phyloP scores from a whole-genome alignment of 2,329 filamentous ascomycete species.

The Penicillium sp. region DNA sequence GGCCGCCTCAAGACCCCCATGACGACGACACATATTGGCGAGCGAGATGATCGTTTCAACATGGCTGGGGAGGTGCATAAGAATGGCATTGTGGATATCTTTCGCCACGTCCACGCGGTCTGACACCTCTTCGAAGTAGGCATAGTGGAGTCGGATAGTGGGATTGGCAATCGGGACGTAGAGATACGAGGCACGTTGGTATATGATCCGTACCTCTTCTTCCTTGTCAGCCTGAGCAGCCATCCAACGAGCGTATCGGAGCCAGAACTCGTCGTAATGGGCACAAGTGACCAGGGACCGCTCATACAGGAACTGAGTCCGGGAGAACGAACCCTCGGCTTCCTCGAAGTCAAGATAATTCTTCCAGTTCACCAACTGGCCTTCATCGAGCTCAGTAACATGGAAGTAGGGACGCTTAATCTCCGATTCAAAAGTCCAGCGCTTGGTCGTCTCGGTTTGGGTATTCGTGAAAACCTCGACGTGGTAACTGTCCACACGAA shows the following conservation, averaged over 20 bases:
- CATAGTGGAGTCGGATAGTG: slow-evolving; percentile 82
- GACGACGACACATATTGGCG: slow-evolving; percentile 81
- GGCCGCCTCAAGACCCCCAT: slow-evolving; percentile 78
- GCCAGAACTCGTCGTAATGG: slow-evolving; percentile 97
- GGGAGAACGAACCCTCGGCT: slow-evolving; percentile 70
- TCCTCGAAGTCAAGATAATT: slow-evolving; percentile 98
- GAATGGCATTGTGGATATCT: slow-evolving; percentile 79
- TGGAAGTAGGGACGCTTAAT: slow-evolving; percentile 97
- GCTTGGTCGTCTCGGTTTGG: slow-evolving; percentile 83
- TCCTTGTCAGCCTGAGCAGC: slow-evolving; percentile 73
- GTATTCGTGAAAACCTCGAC: slow-evolving; percentile 78
- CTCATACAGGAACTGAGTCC: slow-evolving; percentile 85
- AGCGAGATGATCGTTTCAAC: slow-evolving; percentile 85
- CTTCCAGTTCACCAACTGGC: slow-evolving; percentile 84
- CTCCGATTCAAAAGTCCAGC: slow-evolving; percentile 92
- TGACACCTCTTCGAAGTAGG: slow-evolving; percentile 87
- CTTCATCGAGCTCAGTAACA: slow-evolving; percentile 84
- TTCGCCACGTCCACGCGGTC: slow-evolving; percentile 74
- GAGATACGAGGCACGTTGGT: slow-evolving; percentile 78
- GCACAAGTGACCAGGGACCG: slow-evolving; percentile 89
- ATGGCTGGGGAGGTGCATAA: slow-evolving; percentile 74
- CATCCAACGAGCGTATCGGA: slow-evolving; percentile 97
- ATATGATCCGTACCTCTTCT: slow-evolving; percentile 89
- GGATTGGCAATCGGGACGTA: slow-evolving; percentile 86
- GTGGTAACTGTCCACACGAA: slow-evolving; percentile 76